These are phyloP conservation scores for Tremellales sp. DNA, from an alignment of 1,284 basidiomycete genomes.

Conservation along the genomic window DNA sequence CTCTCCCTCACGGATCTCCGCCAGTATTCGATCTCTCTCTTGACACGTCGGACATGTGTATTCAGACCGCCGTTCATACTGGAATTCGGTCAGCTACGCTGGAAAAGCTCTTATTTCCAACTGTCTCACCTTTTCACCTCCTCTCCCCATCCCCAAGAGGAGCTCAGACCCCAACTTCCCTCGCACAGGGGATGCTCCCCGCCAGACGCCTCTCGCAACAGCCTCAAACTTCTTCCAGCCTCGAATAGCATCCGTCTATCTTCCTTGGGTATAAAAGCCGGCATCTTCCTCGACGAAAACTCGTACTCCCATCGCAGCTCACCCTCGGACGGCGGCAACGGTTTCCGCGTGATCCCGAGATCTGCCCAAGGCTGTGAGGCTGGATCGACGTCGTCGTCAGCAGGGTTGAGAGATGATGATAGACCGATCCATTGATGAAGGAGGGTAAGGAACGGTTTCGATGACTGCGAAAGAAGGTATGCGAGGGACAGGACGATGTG, in stretches of 20 bases:
- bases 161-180: constrained; percentile 24
- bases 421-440: constrained; percentile 44
- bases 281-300: constrained; percentile 35
- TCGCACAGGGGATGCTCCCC: constrained; percentile 37
- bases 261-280: constrained; percentile 35
- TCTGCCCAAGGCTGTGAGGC: constrained; percentile 40
- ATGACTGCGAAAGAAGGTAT: constrained; percentile 32
- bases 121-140: constrained; percentile 5
- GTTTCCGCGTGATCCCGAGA: constrained; percentile 35
- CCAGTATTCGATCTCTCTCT: constrained; percentile 35
- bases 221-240: constrained; percentile 37
- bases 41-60: constrained; percentile 22
- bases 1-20: constrained; percentile 12
- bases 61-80: constrained; percentile 2
- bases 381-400: constrained; percentile 25
- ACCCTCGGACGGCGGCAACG: neutral
- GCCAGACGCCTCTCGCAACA: constrained; percentile 35
- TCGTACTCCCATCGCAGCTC: constrained; percentile 27
- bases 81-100: neutral
- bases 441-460: constrained; percentile 28
- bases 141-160: constrained; percentile 34
- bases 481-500: constrained; percentile 25
- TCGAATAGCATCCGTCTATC: constrained; percentile 37
- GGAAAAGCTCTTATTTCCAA: neutral
- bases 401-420: constrained; percentile 11